A percentile compares a stretch with the other conserved stretches of the same genome.
These are phyloP conservation scores for Sugiyamaella japonica DNA, from an alignment of 1,139 yeast genomes.

Conservation along the genomic window DNA sequence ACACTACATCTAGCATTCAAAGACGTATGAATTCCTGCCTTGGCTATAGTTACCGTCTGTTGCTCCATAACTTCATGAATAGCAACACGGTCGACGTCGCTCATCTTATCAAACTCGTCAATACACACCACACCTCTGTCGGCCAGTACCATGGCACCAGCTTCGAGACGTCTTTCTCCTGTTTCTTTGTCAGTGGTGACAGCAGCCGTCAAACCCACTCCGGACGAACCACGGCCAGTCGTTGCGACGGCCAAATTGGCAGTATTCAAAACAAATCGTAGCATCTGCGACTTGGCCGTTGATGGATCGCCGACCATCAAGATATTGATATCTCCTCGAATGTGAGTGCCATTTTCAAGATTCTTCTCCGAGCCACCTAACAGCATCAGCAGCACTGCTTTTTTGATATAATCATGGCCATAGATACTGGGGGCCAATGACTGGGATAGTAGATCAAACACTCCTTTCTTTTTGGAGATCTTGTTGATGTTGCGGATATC, in stretches of 20 bases:
- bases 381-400: constrained; percentile 86
- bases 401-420: constrained; percentile 88
- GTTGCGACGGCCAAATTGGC: constrained; percentile 97
- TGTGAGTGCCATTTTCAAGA: constrained; percentile 91
- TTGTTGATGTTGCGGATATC: constrained; percentile 88
- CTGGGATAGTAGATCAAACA: constrained; percentile 77
- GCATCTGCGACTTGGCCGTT: constrained; percentile 94
- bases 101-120: constrained; percentile 98
- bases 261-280: constrained; percentile 89
- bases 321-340: constrained; percentile 95
- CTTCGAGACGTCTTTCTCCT: constrained; percentile 94
- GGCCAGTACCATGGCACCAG: constrained; percentile 99
- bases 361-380: constrained; percentile 95
- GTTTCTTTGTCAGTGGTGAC: constrained; percentile 96
- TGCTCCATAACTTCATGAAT: constrained; percentile 99
- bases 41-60: constrained; percentile 97
- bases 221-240: constrained; percentile 98
- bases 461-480: constrained; percentile 57
- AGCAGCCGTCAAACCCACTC: constrained; percentile 99
- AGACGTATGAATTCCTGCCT: constrained; percentile 97
- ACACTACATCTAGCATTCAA: constrained; percentile 96
- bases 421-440: constrained; percentile 95
- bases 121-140: constrained; percentile 97
- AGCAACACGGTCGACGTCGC: constrained; percentile 94
- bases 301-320: constrained; percentile 99